Evolutionary conservation across 202 grass and related monocot genomes (phyloP).

Genomic region (Panicum virgatum): DNA sequence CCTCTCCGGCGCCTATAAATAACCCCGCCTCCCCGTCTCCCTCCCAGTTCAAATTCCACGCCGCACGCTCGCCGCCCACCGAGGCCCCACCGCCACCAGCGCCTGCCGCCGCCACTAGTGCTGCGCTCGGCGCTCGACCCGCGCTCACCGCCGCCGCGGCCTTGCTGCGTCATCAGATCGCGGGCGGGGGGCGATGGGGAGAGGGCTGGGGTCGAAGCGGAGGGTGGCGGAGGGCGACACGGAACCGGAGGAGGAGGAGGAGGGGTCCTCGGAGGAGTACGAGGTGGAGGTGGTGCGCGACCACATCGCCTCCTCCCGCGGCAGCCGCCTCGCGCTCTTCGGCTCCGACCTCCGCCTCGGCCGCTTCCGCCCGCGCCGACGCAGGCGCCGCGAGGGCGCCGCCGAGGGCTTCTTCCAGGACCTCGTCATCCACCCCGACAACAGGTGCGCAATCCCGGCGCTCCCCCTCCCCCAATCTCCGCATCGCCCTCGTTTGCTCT

Average conservation of each 20-base stretch:
- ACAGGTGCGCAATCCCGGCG: constrained; percentile 33
- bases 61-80: not conserved
- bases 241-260: not conserved
- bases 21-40: not conserved
- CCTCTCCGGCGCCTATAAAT: constrained; percentile 13
- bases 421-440: constrained; percentile 82
- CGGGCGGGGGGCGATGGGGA: constrained; percentile 30
- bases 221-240: constrained; percentile 21
- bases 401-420: constrained; percentile 29
- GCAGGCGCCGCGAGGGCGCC: constrained; percentile 2
- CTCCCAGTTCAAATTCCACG: constrained; percentile 19
- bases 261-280: constrained; percentile 43
- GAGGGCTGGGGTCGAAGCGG: constrained; percentile 41
- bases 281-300: constrained; percentile 75
- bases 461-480: no score
- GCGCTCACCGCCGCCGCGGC: no score
- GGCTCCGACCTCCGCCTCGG: constrained; percentile 47
- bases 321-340: constrained; percentile 61
- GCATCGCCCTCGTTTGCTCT: not conserved
- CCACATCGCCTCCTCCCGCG: constrained; percentile 50
- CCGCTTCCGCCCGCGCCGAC: constrained; percentile 37
- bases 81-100: not conserved
- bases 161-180: no score
- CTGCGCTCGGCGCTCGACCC: not conserved
- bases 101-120: not conserved